Evolutionary conservation across 2,329 filamentous ascomycete genomes (phyloP).

Genomic region (Cucurbitaria berberidis): DNA sequence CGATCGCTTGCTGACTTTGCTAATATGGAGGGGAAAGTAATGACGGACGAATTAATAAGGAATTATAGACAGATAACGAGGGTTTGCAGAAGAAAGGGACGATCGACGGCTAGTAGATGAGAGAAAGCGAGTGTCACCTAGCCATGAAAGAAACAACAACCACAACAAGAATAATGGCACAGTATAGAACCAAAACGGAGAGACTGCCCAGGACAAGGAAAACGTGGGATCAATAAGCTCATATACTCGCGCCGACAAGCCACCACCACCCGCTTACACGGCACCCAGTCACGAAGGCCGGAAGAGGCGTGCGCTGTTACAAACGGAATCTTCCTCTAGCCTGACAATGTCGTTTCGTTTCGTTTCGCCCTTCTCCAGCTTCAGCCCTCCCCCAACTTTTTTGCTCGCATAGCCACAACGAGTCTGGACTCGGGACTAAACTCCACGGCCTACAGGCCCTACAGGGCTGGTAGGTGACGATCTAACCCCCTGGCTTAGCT

Average conservation of each 20-base stretch:
- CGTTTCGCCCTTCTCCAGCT: constrained; percentile 12
- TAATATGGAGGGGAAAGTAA: neutral
- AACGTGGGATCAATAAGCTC: constrained; percentile 20
- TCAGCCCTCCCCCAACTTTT: neutral
- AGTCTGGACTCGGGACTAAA: constrained; percentile 24
- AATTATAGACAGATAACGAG: too few species aligned
- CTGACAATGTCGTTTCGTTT: constrained; percentile 9
- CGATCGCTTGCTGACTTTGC: neutral
- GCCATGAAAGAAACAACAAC: constrained; percentile 7
- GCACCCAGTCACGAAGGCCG: constrained; percentile 3
- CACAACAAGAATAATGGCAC: neutral
- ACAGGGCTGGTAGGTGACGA: constrained; percentile 1
- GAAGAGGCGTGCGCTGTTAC: constrained; percentile 3
- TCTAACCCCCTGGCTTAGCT: constrained; percentile 16
- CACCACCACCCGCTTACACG: constrained; percentile 11
- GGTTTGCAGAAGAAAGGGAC: constrained; percentile 1
- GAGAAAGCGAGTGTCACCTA: constrained; percentile 18
- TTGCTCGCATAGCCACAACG: constrained; percentile 25
- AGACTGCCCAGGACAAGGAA: neutral
- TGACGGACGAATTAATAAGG: constrained; percentile 4
- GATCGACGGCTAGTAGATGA: constrained; percentile 12
- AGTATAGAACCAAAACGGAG: constrained; percentile 7
- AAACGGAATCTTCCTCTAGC: constrained; percentile 2
- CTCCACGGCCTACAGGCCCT: too few species aligned
- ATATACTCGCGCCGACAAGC: constrained; percentile 25